Evolutionary conservation across 306 rosid genomes (phyloP).

Genomic region (Begonia peltatifolia): DNA sequence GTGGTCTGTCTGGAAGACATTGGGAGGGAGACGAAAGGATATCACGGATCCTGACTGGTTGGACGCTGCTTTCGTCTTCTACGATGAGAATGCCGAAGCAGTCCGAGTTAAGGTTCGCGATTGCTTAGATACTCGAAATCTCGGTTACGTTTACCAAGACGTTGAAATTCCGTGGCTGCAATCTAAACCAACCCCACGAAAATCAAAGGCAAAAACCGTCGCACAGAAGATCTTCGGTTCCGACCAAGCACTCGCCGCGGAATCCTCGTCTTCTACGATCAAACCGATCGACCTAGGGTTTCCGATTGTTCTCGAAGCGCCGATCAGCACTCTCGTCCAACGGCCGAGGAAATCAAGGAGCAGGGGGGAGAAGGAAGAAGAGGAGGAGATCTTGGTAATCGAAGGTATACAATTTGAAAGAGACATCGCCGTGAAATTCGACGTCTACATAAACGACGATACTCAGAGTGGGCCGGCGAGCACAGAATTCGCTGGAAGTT

Average conservation of each 20-base stretch:
- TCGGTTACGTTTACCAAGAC: constrained; percentile 56
- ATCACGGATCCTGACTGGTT: constrained; percentile 41
- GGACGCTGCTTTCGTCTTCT: constrained; percentile 49
- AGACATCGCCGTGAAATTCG: constrained; percentile 35
- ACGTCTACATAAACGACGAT: constrained; percentile 61
- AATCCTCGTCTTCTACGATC: constrained; percentile 5
- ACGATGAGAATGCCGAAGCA: constrained; percentile 47
- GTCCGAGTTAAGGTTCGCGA: constrained; percentile 54
- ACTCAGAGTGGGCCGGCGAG: constrained; percentile 18
- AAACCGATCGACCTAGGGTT: constrained; percentile 5
- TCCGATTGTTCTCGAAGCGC: constrained; percentile 28
- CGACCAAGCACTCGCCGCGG: constrained; percentile 28
- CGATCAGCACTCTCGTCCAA: constrained; percentile 25
- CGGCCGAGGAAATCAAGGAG: constrained; percentile 42
- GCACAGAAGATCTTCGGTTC: constrained; percentile 11
- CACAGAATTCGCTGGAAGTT: constrained; percentile 78
- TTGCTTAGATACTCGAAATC: constrained; percentile 29
- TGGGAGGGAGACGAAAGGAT: constrained; percentile 35
- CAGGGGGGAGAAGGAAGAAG: constrained; percentile 24
- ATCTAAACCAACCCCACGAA: constrained; percentile 29
- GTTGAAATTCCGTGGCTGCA: constrained; percentile 51
- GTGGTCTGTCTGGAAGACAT: constrained; percentile 56
- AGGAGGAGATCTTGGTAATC: constrained; percentile 34
- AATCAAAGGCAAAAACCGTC: constrained; percentile 1
- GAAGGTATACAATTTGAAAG: constrained; percentile 42